Conservation (phyloP, 257 asterid genomes). For the Verbena officinalis region DNA sequence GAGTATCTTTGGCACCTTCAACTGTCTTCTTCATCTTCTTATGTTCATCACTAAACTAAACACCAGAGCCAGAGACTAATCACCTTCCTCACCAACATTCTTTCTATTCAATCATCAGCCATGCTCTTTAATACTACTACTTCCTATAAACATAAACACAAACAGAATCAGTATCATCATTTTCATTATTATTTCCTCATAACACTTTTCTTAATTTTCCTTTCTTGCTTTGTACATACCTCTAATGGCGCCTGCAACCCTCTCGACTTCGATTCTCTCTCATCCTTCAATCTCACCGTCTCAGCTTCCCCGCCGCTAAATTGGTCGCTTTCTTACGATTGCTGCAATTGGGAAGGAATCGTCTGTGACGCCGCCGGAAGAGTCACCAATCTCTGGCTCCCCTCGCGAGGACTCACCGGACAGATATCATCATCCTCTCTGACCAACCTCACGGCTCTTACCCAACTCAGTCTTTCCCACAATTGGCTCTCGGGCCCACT, state of each 20-base stretch:
- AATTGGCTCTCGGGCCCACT: slow-evolving; percentile 65
- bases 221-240: slow-evolving; percentile 37
- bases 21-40: slow-evolving; percentile 43
- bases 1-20: slow-evolving; percentile 44
- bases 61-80: too few relatives aligned
- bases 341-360: slow-evolving; percentile 92
- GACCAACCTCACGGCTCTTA: slow-evolving; percentile 56
- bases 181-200: slow-evolving; percentile 37
- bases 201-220: slow-evolving; percentile 9
- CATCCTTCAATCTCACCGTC: slow-evolving; percentile 47
- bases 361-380: slow-evolving; percentile 63
- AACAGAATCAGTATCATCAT: neutral
- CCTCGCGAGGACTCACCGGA: slow-evolving; percentile 67
- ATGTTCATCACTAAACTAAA: too few relatives aligned
- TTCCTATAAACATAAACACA: neutral
- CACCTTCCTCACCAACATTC: too few relatives aligned
- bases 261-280: slow-evolving; percentile 50
- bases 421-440: slow-evolving; percentile 49
- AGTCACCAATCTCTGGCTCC: slow-evolving; percentile 59
- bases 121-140: slow-evolving; percentile 52
- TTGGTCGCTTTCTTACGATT: slow-evolving; percentile 63
- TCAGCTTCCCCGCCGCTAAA: slow-evolving; percentile 52
- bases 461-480: slow-evolving; percentile 57
- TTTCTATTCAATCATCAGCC: slow-evolving; percentile 30
- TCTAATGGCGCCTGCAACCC: slow-evolving; percentile 56